A percentile compares a stretch with the other conserved stretches of the same genome.
Conservation (phyloP, 805 yeast species). For the Wickerhamiella occidentalis region DNA sequence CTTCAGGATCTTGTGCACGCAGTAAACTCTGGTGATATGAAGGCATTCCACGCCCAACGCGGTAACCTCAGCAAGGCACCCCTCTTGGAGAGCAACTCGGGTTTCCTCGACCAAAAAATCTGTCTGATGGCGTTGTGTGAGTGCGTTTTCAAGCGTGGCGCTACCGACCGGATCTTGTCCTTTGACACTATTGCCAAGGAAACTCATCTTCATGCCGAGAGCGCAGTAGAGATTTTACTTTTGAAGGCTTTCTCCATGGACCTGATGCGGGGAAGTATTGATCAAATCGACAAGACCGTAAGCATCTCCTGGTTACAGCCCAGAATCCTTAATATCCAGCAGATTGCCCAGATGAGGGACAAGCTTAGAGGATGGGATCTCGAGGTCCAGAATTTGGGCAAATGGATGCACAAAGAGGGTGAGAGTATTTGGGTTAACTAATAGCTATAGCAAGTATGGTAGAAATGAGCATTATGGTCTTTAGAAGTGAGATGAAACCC, state of each 20-base stretch:
- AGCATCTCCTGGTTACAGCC: conserved; percentile 94
- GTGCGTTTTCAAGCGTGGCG: conserved; percentile 63
- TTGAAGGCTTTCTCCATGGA: conserved; percentile 84
- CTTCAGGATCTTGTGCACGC: conserved; percentile 55
- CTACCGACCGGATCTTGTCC: conserved; percentile 58
- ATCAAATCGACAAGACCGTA: conserved; percentile 69
- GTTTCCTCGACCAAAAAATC: conserved; percentile 76
- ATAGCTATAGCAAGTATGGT: background rate
- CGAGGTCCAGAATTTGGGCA: conserved; percentile 54
- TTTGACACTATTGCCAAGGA: conserved; percentile 66
- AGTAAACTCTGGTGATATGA: conserved; percentile 68
- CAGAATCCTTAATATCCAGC: conserved; percentile 71
- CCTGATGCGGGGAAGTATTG: conserved; percentile 77
- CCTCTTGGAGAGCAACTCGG: conserved; percentile 43
- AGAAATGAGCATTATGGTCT: too few relatives aligned
- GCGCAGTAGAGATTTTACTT: conserved; percentile 78
- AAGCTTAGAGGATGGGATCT: conserved; percentile 68
- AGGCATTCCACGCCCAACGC: conserved; percentile 42
- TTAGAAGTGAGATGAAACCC: too few relatives aligned
- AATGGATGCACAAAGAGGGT: conserved; percentile 49
- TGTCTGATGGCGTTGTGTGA: conserved; percentile 87
- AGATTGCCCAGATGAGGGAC: conserved; percentile 61
- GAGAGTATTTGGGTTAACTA: conserved; percentile 44
- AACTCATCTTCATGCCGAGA: conserved; percentile 44
- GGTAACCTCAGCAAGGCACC: conserved; percentile 38